Evolutionary conservation across 176 grass and related monocot species (phyloP).

Genomic region (Avena atlantica): DNA sequence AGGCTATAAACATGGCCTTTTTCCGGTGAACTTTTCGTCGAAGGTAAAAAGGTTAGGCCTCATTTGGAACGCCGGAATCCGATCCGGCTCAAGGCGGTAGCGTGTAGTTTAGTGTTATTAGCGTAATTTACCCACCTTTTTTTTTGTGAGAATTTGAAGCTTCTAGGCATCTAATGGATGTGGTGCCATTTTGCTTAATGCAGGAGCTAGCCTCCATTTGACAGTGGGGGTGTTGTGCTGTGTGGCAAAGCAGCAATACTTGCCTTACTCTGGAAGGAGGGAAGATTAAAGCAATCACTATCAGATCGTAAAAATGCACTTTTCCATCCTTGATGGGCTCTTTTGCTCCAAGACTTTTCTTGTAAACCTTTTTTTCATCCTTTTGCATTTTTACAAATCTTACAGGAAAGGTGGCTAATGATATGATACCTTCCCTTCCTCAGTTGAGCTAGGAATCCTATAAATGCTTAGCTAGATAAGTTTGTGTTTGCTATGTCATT

Average conservation of each 20-base stretch:
- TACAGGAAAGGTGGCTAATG: constrained; percentile 25
- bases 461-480: constrained; percentile 13
- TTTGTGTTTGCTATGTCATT: constrained; percentile 16
- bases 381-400: neutral
- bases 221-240: neutral
- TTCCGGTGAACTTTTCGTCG: neutral
- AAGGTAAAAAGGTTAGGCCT: constrained; percentile 25
- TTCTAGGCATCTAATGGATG: constrained; percentile 39
- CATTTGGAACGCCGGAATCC: neutral
- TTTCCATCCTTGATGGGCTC: constrained; percentile 5
- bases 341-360: constrained; percentile 29
- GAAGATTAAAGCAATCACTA: constrained; percentile 26
- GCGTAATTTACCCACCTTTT: neutral
- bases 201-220: constrained; percentile 30
- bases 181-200: constrained; percentile 37
- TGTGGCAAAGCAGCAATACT: constrained; percentile 32
- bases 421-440: constrained; percentile 10
- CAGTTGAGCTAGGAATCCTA: constrained; percentile 9
- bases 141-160: constrained; percentile 20
- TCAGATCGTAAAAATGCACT: constrained; percentile 42
- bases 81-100: neutral
- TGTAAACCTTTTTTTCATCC: neutral
- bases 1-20: constrained; percentile 2
- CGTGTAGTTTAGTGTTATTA: neutral
- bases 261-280: constrained; percentile 44